Evolutionary conservation across 169 alveolate genomes (phyloP), one percentile per base, ranked within the genome.

Genomic region (Cryptosporidium canis): DNA sequence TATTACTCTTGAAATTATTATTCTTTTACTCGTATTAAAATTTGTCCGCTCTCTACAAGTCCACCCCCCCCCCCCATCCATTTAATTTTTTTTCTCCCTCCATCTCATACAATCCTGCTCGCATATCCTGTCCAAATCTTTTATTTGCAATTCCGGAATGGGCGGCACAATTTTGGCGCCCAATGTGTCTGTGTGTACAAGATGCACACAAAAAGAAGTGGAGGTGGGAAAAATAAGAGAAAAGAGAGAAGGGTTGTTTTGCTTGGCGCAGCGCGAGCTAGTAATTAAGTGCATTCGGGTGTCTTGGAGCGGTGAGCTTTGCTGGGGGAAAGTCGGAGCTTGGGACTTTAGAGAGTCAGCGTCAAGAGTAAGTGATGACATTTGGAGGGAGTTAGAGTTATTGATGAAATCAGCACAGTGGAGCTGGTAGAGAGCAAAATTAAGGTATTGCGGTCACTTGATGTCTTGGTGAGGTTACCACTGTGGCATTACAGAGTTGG

Each of bases 161-260:
- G 48, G 68, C 68, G 68, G 39, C 68, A 8, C 5, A 0, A 0
- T 0, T 0, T 3, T 43, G 63, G 83, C 83, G 83, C 83, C 83
- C 1, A 18, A 43, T 21, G 65, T 67, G 29, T 12, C 14, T 48
- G 66, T 24, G 58, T 48, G 37, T 55, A 48, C 39, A 21, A 21
- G 8, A 39, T 66, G 41, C 82, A 66, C 48, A 70, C 84, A 70
- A 21, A 12, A 11, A 67, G 44, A 70, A 12, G 66, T 51, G 8
- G 43, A 24, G 16, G 5, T 3, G 43, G 31, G 64, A 51, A 37
- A 55, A 55, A 55, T 5, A 70, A n/a, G 41, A 53, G 47, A 27
- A 29, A 24, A 6, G 21, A 45, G 18, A 41, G 21, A 35, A n/a
- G 31, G 37, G n/a, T 27, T 35, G 35, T 9, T 16, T 35, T n/a